Percentiles rank a stretch among this genome's conserved stretches.
phyloP scores from a whole-genome alignment of 768 basidiomycete species.

The Cyathus striatus region DNA sequence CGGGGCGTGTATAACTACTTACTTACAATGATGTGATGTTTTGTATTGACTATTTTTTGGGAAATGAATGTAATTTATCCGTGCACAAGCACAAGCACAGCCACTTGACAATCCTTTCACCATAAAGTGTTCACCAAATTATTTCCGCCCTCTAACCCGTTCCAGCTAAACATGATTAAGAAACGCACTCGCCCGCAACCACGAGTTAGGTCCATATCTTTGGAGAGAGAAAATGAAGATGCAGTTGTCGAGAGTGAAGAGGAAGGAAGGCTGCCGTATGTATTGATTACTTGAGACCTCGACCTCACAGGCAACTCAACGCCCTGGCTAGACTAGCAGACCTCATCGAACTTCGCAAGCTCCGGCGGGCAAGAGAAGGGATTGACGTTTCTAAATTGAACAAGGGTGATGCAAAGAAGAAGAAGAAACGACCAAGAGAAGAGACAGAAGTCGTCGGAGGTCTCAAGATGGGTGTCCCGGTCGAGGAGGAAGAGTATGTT shows the following conservation, averaged over 20 bases:
- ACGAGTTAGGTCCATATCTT: conserved; percentile 46
- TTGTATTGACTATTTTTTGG: too few species aligned
- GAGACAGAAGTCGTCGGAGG: conserved; percentile 50
- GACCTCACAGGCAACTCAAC: too few species aligned
- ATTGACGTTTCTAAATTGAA: conserved; percentile 84
- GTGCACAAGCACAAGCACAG: too few species aligned
- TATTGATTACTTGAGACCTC: conserved; percentile 8
- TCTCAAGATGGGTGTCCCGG: conserved; percentile 42
- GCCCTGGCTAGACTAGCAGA: conserved; percentile 65
- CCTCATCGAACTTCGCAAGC: conserved; percentile 76
- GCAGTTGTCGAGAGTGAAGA: conserved; percentile 37
- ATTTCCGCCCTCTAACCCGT: too few species aligned
- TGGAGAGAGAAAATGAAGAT: conserved; percentile 30
- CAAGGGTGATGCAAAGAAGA: conserved; percentile 77
- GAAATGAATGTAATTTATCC: too few species aligned
- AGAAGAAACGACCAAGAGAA: conserved; percentile 49
- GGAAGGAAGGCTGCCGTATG: conserved; percentile 47
- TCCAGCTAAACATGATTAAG: conserved; percentile 59
- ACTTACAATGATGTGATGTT: background rate
- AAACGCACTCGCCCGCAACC: conserved; percentile 67
- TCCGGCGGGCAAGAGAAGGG: conserved; percentile 69
- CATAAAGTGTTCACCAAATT: too few species aligned
- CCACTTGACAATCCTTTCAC: too few species aligned
- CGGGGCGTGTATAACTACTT: background rate
- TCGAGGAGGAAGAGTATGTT: conserved; percentile 62